Percentiles rank a stretch among this genome's conserved stretches.
These are phyloP conservation scores for Nitzschia palea DNA, from an alignment of 108 stramenopile species.

Conservation along the genomic window DNA sequence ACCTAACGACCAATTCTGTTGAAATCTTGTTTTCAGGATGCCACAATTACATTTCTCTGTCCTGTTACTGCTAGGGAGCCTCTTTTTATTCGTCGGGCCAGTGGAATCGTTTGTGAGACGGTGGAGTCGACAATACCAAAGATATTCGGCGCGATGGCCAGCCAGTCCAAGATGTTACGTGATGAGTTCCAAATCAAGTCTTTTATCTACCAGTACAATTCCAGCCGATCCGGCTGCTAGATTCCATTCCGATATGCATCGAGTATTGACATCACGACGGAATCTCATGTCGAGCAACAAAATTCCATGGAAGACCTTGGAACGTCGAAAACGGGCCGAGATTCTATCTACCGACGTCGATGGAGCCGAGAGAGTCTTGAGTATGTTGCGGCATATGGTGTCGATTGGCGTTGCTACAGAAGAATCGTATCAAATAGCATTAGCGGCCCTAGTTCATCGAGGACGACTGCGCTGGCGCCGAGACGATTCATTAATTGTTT, in stretches of 20 bases:
- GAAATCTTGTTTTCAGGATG: too few species aligned
- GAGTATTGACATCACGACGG: conserved; percentile 29
- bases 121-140: too few species aligned
- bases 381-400: conserved; percentile 45
- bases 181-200: not conserved
- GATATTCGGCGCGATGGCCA: too few species aligned
- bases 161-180: too few species aligned
- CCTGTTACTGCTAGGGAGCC: too few species aligned
- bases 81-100: too few species aligned
- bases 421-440: conserved; percentile 42
- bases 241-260: conserved; percentile 37
- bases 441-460: conserved; percentile 36
- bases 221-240: conserved; percentile 12
- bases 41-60: too few species aligned
- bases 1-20: too few species aligned
- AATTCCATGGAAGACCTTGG: conserved; percentile 1
- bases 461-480: conserved; percentile 42
- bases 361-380: conserved; percentile 39
- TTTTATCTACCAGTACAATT: not conserved
- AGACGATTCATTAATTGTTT: conserved; percentile 21
- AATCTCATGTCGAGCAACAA: not conserved
- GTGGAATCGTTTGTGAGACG: too few species aligned
- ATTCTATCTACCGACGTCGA: conserved; percentile 37
- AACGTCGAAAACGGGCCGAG: conserved; percentile 23
- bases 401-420: conserved; percentile 38